Conservation (phyloP, 2,329 filamentous ascomycete species). For the Pyrenochaeta sp. region DNA sequence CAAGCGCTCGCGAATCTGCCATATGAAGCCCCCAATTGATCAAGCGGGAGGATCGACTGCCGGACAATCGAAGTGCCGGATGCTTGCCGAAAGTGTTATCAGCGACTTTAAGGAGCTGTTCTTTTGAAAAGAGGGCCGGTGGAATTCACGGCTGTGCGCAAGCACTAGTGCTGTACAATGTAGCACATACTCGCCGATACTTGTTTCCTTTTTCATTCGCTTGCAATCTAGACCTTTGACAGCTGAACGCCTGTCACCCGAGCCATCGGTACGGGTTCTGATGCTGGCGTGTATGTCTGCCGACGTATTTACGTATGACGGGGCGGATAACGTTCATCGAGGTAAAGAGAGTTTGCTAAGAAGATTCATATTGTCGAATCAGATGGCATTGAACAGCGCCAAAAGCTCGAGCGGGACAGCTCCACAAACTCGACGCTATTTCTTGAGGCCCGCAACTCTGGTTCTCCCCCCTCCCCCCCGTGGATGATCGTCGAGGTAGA, state of each 20-base stretch:
- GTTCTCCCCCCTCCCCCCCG: background rate
- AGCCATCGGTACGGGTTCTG: conserved; percentile 18
- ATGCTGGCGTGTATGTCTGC: conserved; percentile 13
- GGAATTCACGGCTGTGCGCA: background rate
- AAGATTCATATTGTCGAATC: background rate
- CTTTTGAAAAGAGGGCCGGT: background rate
- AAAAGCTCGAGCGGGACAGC: background rate
- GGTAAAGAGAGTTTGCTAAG: background rate
- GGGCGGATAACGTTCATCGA: background rate
- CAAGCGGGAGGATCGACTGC: background rate
- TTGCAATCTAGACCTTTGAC: conserved; percentile 3
- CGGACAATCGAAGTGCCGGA: background rate
- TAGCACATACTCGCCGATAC: conserved; percentile 10
- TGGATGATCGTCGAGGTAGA: background rate
- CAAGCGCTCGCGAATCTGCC: conserved; percentile 11
- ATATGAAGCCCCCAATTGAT: background rate
- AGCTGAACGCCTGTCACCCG: conserved; percentile 26
- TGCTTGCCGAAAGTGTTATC: conserved; percentile 6
- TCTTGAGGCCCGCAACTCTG: background rate
- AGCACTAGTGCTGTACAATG: conserved; percentile 16
- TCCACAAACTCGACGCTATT: background rate
- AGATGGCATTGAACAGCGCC: background rate
- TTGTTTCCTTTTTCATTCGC: background rate
- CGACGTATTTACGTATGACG: conserved; percentile 5
- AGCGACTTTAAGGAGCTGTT: conserved; percentile 1